Percentiles rank a stretch among this genome's conserved stretches.
Evolutionary conservation across 257 asterid genomes (phyloP).

Genomic region (Orobanche coerulescens): DNA sequence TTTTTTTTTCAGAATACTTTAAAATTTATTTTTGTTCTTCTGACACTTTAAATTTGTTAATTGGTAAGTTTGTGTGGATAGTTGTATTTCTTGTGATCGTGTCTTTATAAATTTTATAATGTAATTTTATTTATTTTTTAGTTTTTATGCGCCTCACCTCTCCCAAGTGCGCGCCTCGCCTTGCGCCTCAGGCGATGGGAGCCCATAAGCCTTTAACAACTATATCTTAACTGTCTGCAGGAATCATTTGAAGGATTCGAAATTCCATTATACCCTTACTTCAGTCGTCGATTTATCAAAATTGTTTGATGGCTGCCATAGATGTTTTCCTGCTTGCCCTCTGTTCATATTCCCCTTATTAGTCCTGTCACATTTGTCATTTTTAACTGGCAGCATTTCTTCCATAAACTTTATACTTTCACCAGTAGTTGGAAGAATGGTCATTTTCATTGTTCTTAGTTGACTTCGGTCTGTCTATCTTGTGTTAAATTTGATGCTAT

Average conservation of each 20-base stretch:
- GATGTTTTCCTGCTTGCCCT: constrained; percentile 6
- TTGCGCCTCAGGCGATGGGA: too few species aligned
- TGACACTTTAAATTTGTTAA: too few species aligned
- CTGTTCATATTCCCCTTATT: constrained; percentile 1
- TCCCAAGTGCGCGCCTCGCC: too few species aligned
- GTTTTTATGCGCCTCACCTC: too few species aligned
- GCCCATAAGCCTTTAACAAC: too few species aligned
- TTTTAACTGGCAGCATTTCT: not conserved
- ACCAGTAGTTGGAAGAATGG: not conserved
- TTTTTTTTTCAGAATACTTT: too few species aligned
- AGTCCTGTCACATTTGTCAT: not conserved
- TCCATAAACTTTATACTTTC: not conserved
- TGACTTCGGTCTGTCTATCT: not conserved
- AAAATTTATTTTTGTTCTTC: too few species aligned
- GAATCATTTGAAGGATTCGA: not conserved
- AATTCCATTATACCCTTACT: not conserved
- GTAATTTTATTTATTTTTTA: not conserved
- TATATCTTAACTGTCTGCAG: not conserved
- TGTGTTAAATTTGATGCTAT: constrained; percentile 2
- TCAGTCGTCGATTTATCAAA: not conserved
- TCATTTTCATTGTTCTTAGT: not conserved
- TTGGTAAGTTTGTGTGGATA: too few species aligned
- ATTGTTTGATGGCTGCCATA: constrained; percentile 3
- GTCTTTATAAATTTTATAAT: too few species aligned
- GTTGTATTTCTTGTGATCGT: too few species aligned